These are phyloP conservation scores for Eucalyptus sp. DNA, from an alignment of 345 rosid species.

Conservation along the genomic window DNA sequence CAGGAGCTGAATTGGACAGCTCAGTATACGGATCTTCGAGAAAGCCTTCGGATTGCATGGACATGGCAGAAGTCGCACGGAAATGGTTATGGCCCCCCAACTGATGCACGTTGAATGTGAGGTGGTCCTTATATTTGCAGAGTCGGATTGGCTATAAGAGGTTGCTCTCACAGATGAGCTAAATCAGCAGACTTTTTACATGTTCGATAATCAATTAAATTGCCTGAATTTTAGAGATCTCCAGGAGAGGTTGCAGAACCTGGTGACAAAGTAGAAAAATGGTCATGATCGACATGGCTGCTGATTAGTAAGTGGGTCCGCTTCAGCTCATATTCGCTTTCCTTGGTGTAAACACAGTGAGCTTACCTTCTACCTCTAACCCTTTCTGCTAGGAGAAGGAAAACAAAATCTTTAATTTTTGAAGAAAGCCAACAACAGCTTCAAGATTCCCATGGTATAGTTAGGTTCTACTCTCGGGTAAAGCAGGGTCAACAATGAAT, in stretches of 20 bases:
- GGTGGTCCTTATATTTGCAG: background rate
- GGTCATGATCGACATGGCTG: background rate
- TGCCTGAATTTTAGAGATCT: background rate
- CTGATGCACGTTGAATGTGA: background rate
- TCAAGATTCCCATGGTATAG: background rate
- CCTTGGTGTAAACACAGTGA: background rate
- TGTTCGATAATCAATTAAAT: background rate
- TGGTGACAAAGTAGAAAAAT: background rate
- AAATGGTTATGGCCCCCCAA: slow-evolving; percentile 51
- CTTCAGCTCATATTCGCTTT: background rate
- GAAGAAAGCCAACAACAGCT: background rate
- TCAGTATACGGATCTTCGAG: slow-evolving; percentile 53
- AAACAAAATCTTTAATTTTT: background rate
- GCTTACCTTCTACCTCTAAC: background rate
- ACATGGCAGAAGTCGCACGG: slow-evolving; percentile 84
- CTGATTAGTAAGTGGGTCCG: background rate
- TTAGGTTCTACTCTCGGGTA: background rate
- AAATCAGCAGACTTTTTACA: background rate
- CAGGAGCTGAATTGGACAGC: slow-evolving; percentile 89
- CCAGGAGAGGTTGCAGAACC: background rate
- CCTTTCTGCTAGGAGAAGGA: background rate
- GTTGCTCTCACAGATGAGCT: background rate
- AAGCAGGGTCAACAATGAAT: background rate
- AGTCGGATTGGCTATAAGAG: background rate
- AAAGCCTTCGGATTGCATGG: slow-evolving; percentile 82